A percentile compares a stretch with the other conserved stretches of the same genome.
phyloP scores from a whole-genome alignment of 1,284 basidiomycete genomes.

The Polyporus tsugae region DNA sequence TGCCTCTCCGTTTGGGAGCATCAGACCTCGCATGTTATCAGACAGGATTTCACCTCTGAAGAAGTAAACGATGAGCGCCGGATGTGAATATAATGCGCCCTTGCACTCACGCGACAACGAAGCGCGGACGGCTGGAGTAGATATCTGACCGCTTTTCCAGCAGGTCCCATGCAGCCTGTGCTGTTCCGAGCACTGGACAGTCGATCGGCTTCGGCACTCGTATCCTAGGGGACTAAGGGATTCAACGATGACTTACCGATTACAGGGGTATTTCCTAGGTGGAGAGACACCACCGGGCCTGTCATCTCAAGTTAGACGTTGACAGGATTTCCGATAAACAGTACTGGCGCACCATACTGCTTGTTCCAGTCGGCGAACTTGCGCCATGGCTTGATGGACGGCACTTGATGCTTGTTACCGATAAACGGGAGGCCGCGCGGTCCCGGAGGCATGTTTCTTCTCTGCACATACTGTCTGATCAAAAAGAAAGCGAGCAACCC shows the following conservation, averaged over 20 bases:
- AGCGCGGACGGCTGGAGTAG: conserved; percentile 59
- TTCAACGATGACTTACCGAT: conserved; percentile 43
- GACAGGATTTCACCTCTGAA: conserved; percentile 57
- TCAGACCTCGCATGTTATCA: conserved; percentile 55
- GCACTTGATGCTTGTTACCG: conserved; percentile 58
- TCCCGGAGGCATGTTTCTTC: conserved; percentile 52
- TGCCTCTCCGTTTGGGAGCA: conserved; percentile 53
- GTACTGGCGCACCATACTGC: conserved; percentile 49
- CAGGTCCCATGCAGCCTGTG: conserved; percentile 60
- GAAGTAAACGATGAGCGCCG: not conserved
- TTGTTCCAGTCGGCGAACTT: conserved; percentile 58
- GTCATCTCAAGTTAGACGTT: conserved; percentile 6
- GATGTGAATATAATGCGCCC: not conserved
- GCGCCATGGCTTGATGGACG: conserved; percentile 55
- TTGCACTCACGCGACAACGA: conserved; percentile 48
- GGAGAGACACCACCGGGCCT: conserved; percentile 63
- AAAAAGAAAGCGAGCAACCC: conserved; percentile 7
- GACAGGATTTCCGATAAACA: not conserved
- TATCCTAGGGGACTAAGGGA: not conserved
- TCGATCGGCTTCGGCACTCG: too few relatives aligned
- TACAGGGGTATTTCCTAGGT: conserved; percentile 59
- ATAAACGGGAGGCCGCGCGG: conserved; percentile 53
- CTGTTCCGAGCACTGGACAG: conserved; percentile 52
- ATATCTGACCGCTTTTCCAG: conserved; percentile 60
- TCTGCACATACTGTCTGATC: conserved; percentile 24